Evolutionary conservation across 2,329 filamentous ascomycete species (phyloP).

Genomic region (Trichoderma polysporum): DNA sequence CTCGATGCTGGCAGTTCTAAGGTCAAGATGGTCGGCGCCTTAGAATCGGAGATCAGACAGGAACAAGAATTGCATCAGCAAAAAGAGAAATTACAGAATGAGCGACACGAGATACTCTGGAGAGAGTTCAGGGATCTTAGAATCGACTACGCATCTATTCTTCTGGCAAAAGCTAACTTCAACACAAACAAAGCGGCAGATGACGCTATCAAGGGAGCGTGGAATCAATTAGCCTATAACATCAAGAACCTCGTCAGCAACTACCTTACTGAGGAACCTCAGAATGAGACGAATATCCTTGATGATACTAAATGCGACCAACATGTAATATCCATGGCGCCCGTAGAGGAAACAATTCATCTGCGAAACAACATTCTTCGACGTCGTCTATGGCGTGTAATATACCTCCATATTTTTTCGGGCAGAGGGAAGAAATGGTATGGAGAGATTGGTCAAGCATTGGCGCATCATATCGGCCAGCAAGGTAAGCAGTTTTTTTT

Average conservation of each 20-base stretch:
- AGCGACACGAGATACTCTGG: neutral
- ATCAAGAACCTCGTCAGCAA: neutral
- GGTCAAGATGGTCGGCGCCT: neutral
- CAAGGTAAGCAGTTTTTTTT: neutral
- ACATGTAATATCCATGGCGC: accelerated
- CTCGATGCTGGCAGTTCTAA: neutral
- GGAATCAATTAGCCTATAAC: neutral
- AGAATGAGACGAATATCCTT: neutral
- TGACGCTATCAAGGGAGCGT: neutral
- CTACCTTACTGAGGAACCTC: neutral
- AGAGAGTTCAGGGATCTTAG: neutral
- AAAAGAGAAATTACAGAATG: neutral
- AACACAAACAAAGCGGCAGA: neutral
- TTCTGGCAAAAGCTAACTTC: neutral
- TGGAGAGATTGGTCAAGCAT: neutral
- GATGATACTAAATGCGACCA: no score
- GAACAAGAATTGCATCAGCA: neutral
- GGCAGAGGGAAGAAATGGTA: accelerated
- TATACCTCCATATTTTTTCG: neutral
- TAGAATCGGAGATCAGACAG: neutral
- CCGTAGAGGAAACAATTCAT: no score
- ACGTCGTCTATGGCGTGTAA: neutral
- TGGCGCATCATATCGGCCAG: neutral
- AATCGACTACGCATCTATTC: neutral
- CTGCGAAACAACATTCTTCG: neutral